These are phyloP conservation scores for Nannizzia gypsea DNA, from an alignment of 2,329 filamentous ascomycete genomes.

Conservation along the genomic window DNA sequence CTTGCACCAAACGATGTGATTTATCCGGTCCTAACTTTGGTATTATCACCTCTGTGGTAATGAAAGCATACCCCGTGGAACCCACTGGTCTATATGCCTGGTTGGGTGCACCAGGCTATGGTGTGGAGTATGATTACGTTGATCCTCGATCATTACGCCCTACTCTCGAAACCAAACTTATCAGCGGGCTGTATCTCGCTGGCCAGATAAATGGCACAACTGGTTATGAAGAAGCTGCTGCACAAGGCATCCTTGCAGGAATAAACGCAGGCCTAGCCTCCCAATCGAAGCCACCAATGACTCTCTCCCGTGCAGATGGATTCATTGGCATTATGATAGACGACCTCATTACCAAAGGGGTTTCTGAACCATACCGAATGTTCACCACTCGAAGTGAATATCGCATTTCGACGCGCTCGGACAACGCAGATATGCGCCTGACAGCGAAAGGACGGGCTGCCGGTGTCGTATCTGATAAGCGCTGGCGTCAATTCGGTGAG, in stretches of 20 bases:
- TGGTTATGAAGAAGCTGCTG: constrained; percentile 93
- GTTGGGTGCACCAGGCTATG: constrained; percentile 57
- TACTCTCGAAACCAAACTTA: constrained; percentile 90
- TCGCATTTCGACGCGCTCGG: constrained; percentile 78
- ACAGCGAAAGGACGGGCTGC: constrained; percentile 64
- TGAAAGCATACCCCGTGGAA: constrained; percentile 16
- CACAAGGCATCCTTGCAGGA: constrained; percentile 82
- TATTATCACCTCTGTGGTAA: constrained; percentile 39
- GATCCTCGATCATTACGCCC: constrained; percentile 77
- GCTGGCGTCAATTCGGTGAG: constrained; percentile 60
- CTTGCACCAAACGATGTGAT: constrained; percentile 72
- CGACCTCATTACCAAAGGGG: constrained; percentile 90
- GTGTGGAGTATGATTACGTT: constrained; percentile 97
- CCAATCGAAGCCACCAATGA: constrained; percentile 51
- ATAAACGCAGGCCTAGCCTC: constrained; percentile 85
- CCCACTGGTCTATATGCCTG: constrained; percentile 20
- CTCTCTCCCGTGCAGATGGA: constrained; percentile 68
- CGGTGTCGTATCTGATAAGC: constrained; percentile 64
- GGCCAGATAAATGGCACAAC: constrained; percentile 98
- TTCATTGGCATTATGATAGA: constrained; percentile 99
- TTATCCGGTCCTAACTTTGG: constrained; percentile 80
- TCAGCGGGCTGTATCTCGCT: constrained; percentile 76
- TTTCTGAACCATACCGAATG: constrained; percentile 95
- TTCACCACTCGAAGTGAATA: constrained; percentile 95
- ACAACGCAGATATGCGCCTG: constrained; percentile 84